Conservation (phyloP, 2,329 filamentous ascomycete genomes). For the Colletotrichum gloeosporioides region DNA sequence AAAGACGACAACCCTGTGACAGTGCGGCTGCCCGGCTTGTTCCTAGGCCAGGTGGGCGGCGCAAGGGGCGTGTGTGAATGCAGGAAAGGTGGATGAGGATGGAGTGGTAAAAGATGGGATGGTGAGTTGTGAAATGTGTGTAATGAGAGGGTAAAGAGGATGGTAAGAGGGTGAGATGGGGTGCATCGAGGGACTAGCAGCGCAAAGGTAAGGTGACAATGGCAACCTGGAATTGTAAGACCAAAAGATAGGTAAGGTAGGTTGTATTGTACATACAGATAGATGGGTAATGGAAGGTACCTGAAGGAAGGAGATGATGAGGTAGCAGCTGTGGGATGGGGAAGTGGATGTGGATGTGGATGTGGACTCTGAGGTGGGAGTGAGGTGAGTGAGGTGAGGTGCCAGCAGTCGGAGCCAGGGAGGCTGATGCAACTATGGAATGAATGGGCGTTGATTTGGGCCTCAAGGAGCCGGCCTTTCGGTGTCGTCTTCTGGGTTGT, state of each 20-base stretch:
- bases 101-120: neutral
- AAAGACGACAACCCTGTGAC: neutral
- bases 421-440: constrained; percentile 6
- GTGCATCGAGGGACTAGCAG: neutral
- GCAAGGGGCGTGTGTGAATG: neutral
- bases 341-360: neutral
- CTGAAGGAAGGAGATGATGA: neutral
- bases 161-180: neutral
- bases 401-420: neutral
- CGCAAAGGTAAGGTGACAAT: neutral
- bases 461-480: neutral
- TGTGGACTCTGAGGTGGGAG: neutral
- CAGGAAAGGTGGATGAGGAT: neutral
- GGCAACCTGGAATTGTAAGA: neutral
- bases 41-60: neutral
- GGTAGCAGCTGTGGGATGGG: neutral
- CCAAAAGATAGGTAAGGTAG: neutral
- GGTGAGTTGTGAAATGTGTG: neutral
- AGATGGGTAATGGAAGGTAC: neutral
- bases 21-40: neutral
- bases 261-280: neutral
- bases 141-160: neutral
- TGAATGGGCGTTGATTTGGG: neutral
- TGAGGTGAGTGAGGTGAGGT: neutral
- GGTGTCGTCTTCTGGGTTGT: neutral